These are phyloP conservation scores for Herpetomonas muscarum DNA, from an alignment of 208 protist species.

Conservation along the genomic window DNA sequence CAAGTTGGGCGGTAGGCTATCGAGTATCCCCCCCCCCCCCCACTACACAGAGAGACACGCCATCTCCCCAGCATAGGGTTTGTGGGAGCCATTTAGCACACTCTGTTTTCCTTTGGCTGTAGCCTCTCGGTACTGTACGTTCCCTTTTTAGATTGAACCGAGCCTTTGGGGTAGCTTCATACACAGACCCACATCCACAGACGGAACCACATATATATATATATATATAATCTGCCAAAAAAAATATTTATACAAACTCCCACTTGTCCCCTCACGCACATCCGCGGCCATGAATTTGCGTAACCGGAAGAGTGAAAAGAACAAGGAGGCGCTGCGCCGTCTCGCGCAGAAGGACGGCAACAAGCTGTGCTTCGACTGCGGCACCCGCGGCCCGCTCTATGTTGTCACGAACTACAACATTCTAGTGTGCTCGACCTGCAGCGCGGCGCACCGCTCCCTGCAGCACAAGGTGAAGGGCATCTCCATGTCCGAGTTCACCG, in stretches of 20 bases:
- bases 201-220: conserved; percentile 1
- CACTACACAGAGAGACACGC: too few relatives aligned
- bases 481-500: conserved; percentile 77
- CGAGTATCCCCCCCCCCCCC: too few relatives aligned
- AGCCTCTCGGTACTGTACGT: too few relatives aligned
- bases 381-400: conserved; percentile 67
- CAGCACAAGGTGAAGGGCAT: conserved; percentile 90
- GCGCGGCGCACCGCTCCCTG: conserved; percentile 68
- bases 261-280: background rate
- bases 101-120: too few relatives aligned
- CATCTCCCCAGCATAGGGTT: too few relatives aligned
- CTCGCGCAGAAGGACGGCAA: conserved; percentile 59
- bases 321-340: conserved; percentile 61
- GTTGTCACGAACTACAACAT: conserved; percentile 65
- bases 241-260: too few relatives aligned
- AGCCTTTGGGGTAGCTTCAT: too few relatives aligned
- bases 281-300: conserved; percentile 44
- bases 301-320: conserved; percentile 47
- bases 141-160: too few relatives aligned
- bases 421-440: conserved; percentile 82
- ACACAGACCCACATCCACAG: too few relatives aligned
- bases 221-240: conserved; percentile 11
- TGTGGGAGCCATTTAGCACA: too few relatives aligned
- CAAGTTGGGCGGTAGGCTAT: too few relatives aligned
- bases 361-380: conserved; percentile 69